Conservation (phyloP, 1,139 yeast genomes). For the Suhomyces terraborum region DNA sequence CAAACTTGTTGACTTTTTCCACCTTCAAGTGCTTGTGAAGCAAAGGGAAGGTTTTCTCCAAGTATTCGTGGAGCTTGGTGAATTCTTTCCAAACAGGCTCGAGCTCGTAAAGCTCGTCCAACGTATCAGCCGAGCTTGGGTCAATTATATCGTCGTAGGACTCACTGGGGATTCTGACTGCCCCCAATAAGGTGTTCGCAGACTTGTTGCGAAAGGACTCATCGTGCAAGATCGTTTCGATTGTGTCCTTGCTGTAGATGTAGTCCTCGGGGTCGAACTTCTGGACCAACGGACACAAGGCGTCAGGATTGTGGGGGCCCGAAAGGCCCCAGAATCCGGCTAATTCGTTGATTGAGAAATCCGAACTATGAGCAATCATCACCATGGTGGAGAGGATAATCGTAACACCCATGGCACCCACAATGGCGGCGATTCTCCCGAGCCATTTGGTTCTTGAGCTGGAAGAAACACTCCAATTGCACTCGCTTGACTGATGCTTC, state of each 20-base stretch:
- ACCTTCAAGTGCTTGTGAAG: constrained; percentile 33
- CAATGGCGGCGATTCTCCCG: background rate
- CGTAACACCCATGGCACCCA: background rate
- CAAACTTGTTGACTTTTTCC: constrained; percentile 35
- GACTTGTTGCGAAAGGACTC: constrained; percentile 41
- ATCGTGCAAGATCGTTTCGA: constrained; percentile 37
- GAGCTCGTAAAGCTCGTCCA: constrained; percentile 29
- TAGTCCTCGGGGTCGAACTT: constrained; percentile 31
- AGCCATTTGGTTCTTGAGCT: background rate
- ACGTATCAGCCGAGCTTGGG: constrained; percentile 26
- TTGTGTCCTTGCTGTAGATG: constrained; percentile 25
- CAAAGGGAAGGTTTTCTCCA: constrained; percentile 34
- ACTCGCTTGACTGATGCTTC: background rate
- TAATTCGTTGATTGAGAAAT: too few relatives aligned
- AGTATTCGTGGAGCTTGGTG: constrained; percentile 31
- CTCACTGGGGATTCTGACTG: constrained; percentile 64
- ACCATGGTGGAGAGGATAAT: background rate
- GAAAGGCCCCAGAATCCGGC: background rate
- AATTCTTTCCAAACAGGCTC: constrained; percentile 33
- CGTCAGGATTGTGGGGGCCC: constrained; percentile 22
- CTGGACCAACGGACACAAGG: constrained; percentile 38
- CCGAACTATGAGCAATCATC: background rate
- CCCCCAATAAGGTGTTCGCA: constrained; percentile 49
- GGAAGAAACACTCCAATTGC: too few relatives aligned
- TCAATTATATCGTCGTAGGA: constrained; percentile 51